Evolutionary conservation across 345 rosid species (phyloP).

Genomic region (Litchi chinensis): DNA sequence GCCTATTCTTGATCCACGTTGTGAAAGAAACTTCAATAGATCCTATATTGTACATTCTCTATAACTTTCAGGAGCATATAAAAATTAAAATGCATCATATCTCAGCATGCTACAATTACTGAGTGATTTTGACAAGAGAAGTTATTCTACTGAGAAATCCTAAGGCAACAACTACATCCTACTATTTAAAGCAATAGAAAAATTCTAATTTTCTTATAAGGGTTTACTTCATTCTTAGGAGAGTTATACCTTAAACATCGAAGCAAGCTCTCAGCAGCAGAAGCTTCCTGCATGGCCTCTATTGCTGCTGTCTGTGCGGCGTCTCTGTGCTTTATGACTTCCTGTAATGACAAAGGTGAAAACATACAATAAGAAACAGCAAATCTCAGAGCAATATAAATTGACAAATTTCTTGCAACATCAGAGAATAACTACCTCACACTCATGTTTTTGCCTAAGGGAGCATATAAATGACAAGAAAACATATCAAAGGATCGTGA

Average conservation of each 20-base stretch:
- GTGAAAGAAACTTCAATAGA: neutral
- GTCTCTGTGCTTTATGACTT: constrained; percentile 85
- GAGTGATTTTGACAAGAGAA: neutral
- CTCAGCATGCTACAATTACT: neutral
- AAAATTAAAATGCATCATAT: neutral
- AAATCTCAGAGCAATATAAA: neutral
- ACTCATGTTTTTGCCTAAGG: neutral
- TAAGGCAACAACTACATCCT: neutral
- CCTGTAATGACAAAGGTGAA: constrained; percentile 46
- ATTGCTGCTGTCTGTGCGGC: constrained; percentile 83
- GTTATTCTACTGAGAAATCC: neutral
- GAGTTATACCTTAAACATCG: constrained; percentile 73
- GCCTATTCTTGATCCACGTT: neutral
- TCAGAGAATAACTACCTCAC: neutral
- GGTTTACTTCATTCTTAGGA: neutral
- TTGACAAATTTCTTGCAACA: neutral
- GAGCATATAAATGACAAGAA: neutral
- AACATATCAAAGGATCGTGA: neutral
- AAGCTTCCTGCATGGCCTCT: constrained; percentile 94
- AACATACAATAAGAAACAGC: constrained; percentile 7
- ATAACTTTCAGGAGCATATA: constrained; percentile 4
- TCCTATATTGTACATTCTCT: neutral
- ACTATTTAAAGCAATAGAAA: constrained; percentile 3
- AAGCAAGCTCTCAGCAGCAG: constrained; percentile 90
- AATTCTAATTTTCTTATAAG: neutral